Evolutionary conservation across 208 protist species (phyloP).

Genomic region (Trypanosoma grayi): DNA sequence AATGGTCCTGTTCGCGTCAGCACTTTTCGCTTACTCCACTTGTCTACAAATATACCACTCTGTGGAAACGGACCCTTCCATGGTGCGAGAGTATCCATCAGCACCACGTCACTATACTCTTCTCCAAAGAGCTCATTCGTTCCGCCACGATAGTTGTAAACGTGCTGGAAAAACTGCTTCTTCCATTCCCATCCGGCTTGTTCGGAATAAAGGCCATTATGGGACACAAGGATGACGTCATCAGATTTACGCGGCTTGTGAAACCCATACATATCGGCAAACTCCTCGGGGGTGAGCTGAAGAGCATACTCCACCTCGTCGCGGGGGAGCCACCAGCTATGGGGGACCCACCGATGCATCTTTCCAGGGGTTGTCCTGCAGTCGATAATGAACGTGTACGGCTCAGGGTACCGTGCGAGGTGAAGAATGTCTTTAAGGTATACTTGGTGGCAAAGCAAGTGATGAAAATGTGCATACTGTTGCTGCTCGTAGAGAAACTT

Average conservation of each 20-base stretch:
- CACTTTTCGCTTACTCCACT: constrained; percentile 91
- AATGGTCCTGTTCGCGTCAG: constrained; percentile 82
- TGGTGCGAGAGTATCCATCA: constrained; percentile 71
- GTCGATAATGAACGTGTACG: constrained; percentile 76
- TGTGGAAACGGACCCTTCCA: constrained; percentile 92
- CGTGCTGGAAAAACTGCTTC: constrained; percentile 86
- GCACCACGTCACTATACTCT: constrained; percentile 67
- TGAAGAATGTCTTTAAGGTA: constrained; percentile 83
- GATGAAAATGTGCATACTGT: constrained; percentile 74
- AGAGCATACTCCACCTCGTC: constrained; percentile 91
- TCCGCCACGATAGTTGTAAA: constrained; percentile 90
- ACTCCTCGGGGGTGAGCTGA: constrained; percentile 82
- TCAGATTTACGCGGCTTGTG: constrained; percentile 61
- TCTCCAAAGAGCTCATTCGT: constrained; percentile 90
- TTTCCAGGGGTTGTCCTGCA: constrained; percentile 59
- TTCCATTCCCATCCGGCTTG: constrained; percentile 88
- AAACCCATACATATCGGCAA: constrained; percentile 89
- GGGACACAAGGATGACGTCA: constrained; percentile 89
- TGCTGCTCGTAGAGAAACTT: constrained; percentile 91
- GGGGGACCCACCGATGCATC: constrained; percentile 88
- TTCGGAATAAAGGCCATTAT: constrained; percentile 85
- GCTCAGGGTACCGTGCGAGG: constrained; percentile 67
- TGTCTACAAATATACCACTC: constrained; percentile 88
- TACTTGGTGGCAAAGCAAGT: constrained; percentile 86
- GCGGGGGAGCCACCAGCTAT: constrained; percentile 84